Base-by-base conservation (phyloP, 2,329 filamentous ascomycete genomes). In the Fusarium napiforme region DNA sequence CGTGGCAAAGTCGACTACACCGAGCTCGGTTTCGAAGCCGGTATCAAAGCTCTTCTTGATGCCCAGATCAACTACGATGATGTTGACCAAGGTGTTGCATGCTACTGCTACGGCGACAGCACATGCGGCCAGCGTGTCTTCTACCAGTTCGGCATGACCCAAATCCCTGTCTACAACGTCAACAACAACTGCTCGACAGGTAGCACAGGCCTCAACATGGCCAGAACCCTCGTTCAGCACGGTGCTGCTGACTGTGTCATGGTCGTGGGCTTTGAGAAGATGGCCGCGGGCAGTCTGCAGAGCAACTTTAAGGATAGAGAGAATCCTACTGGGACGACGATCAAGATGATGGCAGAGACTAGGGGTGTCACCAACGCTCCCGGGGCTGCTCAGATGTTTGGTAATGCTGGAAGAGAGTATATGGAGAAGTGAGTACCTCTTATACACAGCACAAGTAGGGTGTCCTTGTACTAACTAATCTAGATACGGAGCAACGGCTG, bases 111-210 rank as follows among this genome's bases (percentile, higher is more conserved):
- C 82, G 96, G 96, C 80, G 96, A 98, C 86, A 95, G 91, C 73
- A 97, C 96, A 63, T 96, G 93, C 83, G 96, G 96, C 53, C 96
- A 98, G 87, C 92, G 96, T 74, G 95, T 98, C 79, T 98, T 98
- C 85, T 98, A 98, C 85, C 96, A 98, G 85, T 98, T 98, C 83
- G 96, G 96, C 85, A 95, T 98, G 92, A 98, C 95, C 47, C 88
- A 93, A 79, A 98, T 98, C 78, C 96, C 96, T 79, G 94, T 98
- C 81, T 95, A 97, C 87, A 98, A 98, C 80, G 94, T 97, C 80
- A 98, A 98, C 89, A 98, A 98, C 88, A 98, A 98, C 87, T 98
- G 96, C 87, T 94, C 93, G 8, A 98, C 96, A 1, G 96, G 96
- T n/a, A 95, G 92, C 9, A 97, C 96, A 0, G 96, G 96, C 14